Evolutionary conservation across 768 basidiomycete genomes (phyloP).

Genomic region (Mycena sanguinolenta): DNA sequence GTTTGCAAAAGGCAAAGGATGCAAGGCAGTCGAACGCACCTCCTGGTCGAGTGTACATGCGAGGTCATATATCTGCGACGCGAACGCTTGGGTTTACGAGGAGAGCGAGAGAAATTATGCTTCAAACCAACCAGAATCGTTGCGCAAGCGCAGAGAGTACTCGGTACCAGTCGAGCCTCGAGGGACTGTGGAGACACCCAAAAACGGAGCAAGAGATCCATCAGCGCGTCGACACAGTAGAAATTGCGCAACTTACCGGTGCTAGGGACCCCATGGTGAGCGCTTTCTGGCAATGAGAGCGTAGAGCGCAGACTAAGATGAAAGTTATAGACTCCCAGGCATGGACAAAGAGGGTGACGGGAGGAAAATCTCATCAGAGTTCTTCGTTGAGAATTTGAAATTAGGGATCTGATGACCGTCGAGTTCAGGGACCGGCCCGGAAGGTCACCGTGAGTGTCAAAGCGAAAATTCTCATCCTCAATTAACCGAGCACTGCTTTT

Average conservation of each 20-base stretch:
- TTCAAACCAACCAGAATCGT: conserved; percentile 29
- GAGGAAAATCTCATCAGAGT: conserved; percentile 5
- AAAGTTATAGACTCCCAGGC: not conserved
- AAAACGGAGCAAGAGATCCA: not conserved
- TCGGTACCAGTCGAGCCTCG: conserved; percentile 31
- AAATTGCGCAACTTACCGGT: conserved; percentile 14
- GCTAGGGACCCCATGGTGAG: conserved; percentile 23
- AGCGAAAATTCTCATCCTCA: not conserved
- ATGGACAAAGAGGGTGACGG: conserved; percentile 8
- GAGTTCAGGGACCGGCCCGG: conserved; percentile 16
- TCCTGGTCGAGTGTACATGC: conserved; percentile 45
- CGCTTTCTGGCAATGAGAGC: not conserved
- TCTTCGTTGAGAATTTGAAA: too few species aligned
- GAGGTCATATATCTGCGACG: conserved; percentile 41
- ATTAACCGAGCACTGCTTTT: not conserved
- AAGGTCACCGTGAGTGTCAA: not conserved
- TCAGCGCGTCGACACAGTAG: not conserved
- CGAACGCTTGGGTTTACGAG: not conserved
- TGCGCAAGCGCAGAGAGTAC: conserved; percentile 34
- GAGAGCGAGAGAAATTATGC: not conserved
- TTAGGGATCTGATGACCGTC: too few species aligned
- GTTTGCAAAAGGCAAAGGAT: not conserved
- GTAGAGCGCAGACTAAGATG: conserved; percentile 2
- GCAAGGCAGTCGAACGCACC: conserved; percentile 28
- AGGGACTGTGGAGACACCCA: conserved; percentile 13